Evolutionary conservation across 2,329 filamentous ascomycete genomes (phyloP).

Genomic region (Chaetomiaceae sp.): DNA sequence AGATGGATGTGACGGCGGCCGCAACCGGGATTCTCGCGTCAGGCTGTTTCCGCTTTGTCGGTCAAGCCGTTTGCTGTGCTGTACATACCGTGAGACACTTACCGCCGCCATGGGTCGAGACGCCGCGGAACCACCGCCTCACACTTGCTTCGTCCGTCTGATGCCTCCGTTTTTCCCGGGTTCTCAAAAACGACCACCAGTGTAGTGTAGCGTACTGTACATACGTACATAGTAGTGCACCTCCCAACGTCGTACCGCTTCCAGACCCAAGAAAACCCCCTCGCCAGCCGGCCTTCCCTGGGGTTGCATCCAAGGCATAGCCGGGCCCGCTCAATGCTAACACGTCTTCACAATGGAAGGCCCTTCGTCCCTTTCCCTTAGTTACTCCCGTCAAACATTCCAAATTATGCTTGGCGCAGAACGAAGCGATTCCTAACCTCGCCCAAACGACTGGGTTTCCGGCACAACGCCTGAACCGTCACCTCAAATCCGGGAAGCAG

Average conservation of each 20-base stretch:
- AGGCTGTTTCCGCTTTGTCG: not conserved
- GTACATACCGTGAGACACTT: not conserved
- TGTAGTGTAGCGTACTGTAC: too few species aligned
- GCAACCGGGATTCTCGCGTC: not conserved
- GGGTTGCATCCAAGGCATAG: conserved; percentile 2
- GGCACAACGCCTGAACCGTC: not conserved
- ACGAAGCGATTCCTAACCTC: not conserved
- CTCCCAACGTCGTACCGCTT: not conserved
- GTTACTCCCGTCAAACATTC: not conserved
- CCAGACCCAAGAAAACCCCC: not conserved
- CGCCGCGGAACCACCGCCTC: not conserved
- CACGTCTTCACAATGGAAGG: not conserved
- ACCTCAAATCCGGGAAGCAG: not conserved
- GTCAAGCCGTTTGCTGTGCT: not conserved
- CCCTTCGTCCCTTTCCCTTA: conserved; percentile 3
- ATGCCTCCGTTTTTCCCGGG: not conserved
- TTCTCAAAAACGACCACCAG: not conserved
- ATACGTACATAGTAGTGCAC: too few species aligned
- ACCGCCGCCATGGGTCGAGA: conserved; percentile 13
- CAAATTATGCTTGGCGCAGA: not conserved
- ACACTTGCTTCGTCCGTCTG: not conserved
- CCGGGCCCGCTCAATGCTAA: not conserved
- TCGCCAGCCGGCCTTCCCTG: not conserved
- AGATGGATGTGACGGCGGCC: not conserved
- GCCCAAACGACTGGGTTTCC: not conserved